Percentiles rank a stretch among this genome's conserved stretches.
These are phyloP conservation scores for Protea cynaroides DNA, from an alignment of 164 flowering plant species.

Conservation along the genomic window DNA sequence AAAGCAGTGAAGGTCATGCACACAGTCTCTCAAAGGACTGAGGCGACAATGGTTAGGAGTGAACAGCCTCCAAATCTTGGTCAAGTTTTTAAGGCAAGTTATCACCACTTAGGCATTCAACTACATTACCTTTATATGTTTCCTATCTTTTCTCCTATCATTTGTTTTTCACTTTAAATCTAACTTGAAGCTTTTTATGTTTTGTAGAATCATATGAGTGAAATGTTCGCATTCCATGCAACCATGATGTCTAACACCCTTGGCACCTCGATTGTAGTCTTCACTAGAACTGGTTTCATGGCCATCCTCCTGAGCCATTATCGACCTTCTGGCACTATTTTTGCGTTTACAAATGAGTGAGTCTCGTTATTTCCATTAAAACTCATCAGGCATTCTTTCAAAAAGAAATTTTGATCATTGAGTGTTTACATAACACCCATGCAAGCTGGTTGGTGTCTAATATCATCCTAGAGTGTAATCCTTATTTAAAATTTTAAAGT, in stretches of 20 bases:
- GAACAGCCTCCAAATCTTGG: constrained; percentile 69
- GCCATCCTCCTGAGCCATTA: constrained; percentile 85
- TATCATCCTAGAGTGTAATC: background rate
- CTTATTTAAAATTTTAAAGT: background rate
- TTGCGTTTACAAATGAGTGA: constrained; percentile 95
- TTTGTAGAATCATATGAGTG: constrained; percentile 91
- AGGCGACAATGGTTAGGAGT: constrained; percentile 64
- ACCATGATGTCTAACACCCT: constrained; percentile 98
- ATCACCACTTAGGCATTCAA: background rate
- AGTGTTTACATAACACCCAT: background rate
- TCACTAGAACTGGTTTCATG: constrained; percentile 97
- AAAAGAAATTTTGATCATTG: background rate
- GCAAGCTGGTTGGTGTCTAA: too few relatives aligned
- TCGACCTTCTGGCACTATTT: constrained; percentile 93
- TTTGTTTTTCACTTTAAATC: background rate
- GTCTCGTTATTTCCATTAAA: constrained; percentile 16
- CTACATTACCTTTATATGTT: background rate
- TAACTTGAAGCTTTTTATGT: constrained; percentile 16
- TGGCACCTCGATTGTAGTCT: constrained; percentile 87
- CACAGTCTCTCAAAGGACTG: constrained; percentile 87
- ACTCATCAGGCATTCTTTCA: background rate
- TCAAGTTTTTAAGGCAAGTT: constrained; percentile 72
- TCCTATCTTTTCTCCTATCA: background rate
- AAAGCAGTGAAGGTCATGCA: constrained; percentile 97
- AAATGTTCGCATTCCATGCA: constrained; percentile 98